A percentile compares a stretch with the other conserved stretches of the same genome.
phyloP scores from a whole-genome alignment of 768 basidiomycete genomes.

The Asterophora parasitica region DNA sequence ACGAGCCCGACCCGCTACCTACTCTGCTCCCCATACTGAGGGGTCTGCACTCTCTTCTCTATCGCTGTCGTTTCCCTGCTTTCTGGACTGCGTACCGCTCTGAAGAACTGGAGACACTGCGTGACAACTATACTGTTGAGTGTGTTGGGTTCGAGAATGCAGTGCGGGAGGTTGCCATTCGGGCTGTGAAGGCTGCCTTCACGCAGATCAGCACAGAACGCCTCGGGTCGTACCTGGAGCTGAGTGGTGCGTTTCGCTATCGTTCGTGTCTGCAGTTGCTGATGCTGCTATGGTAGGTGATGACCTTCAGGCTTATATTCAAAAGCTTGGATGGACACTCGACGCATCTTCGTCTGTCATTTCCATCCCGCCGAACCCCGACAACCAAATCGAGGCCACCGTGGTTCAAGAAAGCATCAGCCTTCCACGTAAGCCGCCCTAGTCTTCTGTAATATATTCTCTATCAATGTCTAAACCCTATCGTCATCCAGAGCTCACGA shows the following conservation, averaged over 20 bases:
- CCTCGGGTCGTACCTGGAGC: slow-evolving; percentile 65
- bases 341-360: slow-evolving; percentile 54
- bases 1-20: slow-evolving; percentile 81
- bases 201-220: slow-evolving; percentile 65
- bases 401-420: slow-evolving; percentile 81
- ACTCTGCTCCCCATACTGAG: slow-evolving; percentile 64
- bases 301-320: slow-evolving; percentile 55
- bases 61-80: slow-evolving; percentile 81
- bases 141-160: slow-evolving; percentile 79
- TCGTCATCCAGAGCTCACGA: slow-evolving; percentile 54
- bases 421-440: slow-evolving; percentile 60
- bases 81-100: slow-evolving; percentile 81
- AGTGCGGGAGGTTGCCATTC: slow-evolving; percentile 71
- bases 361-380: slow-evolving; percentile 72
- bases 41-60: slow-evolving; percentile 63
- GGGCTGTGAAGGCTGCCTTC: slow-evolving; percentile 76
- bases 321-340: slow-evolving; percentile 62
- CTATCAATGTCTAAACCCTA: slow-evolving; percentile 8
- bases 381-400: slow-evolving; percentile 84
- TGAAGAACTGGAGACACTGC: slow-evolving; percentile 59
- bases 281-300: slow-evolving; percentile 32
- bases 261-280: neutral
- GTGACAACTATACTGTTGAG: slow-evolving; percentile 86
- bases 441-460: neutral
- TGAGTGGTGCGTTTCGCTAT: slow-evolving; percentile 43